Evolutionary conservation across 176 grass and related monocot species (phyloP).

Genomic region (Themeda triandra): DNA sequence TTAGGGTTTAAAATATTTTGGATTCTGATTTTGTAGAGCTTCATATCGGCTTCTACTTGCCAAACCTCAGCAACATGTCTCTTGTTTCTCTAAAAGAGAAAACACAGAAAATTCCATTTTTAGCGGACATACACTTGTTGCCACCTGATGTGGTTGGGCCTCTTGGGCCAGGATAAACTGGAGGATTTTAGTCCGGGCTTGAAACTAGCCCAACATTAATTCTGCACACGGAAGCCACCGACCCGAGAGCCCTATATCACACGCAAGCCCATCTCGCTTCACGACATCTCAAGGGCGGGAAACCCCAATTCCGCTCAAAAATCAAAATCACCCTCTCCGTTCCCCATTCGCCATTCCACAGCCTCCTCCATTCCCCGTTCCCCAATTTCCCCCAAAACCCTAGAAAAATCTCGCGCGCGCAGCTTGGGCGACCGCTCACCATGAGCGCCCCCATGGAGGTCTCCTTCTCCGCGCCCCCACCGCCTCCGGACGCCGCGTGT

Average conservation of each 20-base stretch:
- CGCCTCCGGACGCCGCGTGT: not conserved
- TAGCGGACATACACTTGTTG: no score
- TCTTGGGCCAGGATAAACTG: not conserved
- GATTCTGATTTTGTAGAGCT: no score
- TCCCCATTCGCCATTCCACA: not conserved
- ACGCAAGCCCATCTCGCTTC: not conserved
- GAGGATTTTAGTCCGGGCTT: not conserved
- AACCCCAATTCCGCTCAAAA: conserved; percentile 14
- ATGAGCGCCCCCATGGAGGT: conserved; percentile 90
- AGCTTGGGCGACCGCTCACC: not conserved
- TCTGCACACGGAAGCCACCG: not conserved
- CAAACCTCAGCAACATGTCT: no score
- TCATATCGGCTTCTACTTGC: no score
- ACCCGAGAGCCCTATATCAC: no score
- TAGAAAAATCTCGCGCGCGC: conserved; percentile 12
- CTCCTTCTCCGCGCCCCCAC: conserved; percentile 30
- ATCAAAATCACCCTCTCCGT: not conserved
- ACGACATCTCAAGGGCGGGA: conserved; percentile 23
- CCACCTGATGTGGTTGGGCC: no score
- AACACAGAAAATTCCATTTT: no score
- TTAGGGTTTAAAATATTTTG: no score
- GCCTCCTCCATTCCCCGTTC: not conserved
- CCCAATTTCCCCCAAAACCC: conserved; percentile 20
- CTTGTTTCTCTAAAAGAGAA: no score
- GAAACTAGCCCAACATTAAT: not conserved